Percentiles rank a stretch among this genome's conserved stretches.
These are phyloP conservation scores for Cladosporium velox DNA, from an alignment of 2,329 filamentous ascomycete species.

Conservation along the genomic window DNA sequence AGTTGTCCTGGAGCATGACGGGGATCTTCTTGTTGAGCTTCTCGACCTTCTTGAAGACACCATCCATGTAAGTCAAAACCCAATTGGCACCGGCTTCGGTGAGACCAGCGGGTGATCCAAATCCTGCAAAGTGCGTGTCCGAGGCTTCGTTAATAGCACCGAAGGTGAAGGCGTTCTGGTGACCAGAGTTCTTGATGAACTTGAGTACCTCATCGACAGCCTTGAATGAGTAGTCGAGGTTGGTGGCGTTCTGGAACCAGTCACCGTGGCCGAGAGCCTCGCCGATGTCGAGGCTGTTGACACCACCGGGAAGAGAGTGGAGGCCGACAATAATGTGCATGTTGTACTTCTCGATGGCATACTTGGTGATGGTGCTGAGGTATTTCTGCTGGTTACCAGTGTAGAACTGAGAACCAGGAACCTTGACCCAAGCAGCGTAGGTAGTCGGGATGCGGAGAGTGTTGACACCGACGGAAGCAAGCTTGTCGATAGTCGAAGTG, in stretches of 20 bases:
- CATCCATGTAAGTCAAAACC: slow-evolving; percentile 40
- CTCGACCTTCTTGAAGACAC: slow-evolving; percentile 30
- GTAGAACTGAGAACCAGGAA: slow-evolving; percentile 39
- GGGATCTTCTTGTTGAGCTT: slow-evolving; percentile 36
- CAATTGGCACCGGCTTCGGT: slow-evolving; percentile 35
- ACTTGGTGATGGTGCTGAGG: slow-evolving; percentile 38
- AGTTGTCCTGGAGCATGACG: slow-evolving; percentile 39
- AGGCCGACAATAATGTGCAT: slow-evolving; percentile 43
- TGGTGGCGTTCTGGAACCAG: slow-evolving; percentile 42
- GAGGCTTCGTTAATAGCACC: slow-evolving; percentile 43
- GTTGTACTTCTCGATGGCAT: slow-evolving; percentile 40
- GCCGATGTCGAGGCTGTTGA: slow-evolving; percentile 36
- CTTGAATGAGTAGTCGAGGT: slow-evolving; percentile 38
- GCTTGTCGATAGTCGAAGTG: slow-evolving; percentile 37
- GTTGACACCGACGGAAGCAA: slow-evolving; percentile 38
- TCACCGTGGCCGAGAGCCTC: slow-evolving; percentile 35
- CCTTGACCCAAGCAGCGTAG: slow-evolving; percentile 42
- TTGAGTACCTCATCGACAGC: slow-evolving; percentile 37
- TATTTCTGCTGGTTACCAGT: slow-evolving; percentile 36
- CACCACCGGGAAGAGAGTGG: slow-evolving; percentile 38
- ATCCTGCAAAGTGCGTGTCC: slow-evolving; percentile 39
- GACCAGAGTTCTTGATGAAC: slow-evolving; percentile 38
- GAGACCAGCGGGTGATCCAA: slow-evolving; percentile 38
- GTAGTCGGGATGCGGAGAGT: slow-evolving; percentile 41
- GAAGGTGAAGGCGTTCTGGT: slow-evolving; percentile 38